Base-by-base conservation (phyloP, 2,329 filamentous ascomycete species). In the Phaeophleospora eucalypticola region DNA sequence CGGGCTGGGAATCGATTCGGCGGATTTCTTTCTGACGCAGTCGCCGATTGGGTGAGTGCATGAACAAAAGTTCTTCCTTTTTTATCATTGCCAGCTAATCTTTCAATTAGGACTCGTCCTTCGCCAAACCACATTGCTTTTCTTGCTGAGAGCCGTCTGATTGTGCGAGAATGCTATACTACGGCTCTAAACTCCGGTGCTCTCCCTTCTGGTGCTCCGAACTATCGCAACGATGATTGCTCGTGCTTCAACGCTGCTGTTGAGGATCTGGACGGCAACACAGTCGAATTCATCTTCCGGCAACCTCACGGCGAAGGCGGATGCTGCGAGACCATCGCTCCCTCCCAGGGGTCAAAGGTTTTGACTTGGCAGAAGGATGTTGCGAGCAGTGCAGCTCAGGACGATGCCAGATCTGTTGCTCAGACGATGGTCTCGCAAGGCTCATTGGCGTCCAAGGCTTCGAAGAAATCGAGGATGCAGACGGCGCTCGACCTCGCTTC, bases 181-280 rank as follows among this genome's bases (percentile, higher is more conserved):
- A 78, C 76, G 55, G 86, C 84, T 9, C 69, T 87, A 43, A 82
- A 79, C 57, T 83, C 86, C 37, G 80, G 81, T 41, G 81, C 75
- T 15, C 73, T 73, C 50, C 75, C 80, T 18, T 78, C 81, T 58
- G 78, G 78, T 27, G 72, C 79, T 39, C 79, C 77, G 58, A 72
- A 73, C 58, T 60, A 70, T 61, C 72, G 79, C 46, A 76, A 78
- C 61, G 68, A 71, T 15, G 71, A 77, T 2, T 71, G 72, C 60
- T 70, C 78, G 68, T 72, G 80, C 71, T 75, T 82, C 68, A 83
- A 80, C 52, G 80, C 81, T 39, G 79, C 79, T 4, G 71, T 89
- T 34, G 77, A 82, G 50, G 89, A 95, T 67, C 77, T 87, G 45
- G 88, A 95, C 70, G 87, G 87, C 41, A 94, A 95, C 70, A 86